Conservation (phyloP, 176 grass and related monocot genomes). For the Ampelocalamus luodianensis region DNA sequence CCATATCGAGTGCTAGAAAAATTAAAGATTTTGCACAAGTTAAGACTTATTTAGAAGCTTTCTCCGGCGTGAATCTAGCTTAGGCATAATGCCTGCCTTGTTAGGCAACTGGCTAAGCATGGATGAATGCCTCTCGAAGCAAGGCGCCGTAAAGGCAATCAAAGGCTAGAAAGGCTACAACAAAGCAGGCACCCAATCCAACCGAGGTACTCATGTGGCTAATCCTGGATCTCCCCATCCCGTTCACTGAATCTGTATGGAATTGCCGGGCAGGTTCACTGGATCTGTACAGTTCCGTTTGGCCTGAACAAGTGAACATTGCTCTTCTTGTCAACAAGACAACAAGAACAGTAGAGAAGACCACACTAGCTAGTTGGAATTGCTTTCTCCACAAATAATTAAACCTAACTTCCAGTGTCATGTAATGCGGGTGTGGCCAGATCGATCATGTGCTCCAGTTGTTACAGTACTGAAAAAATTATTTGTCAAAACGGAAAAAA, state of each 20-base stretch:
- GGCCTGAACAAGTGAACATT: neutral
- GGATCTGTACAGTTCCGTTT: neutral
- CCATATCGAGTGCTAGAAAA: no score
- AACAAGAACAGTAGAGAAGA: conserved; percentile 9
- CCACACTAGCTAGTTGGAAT: conserved; percentile 9
- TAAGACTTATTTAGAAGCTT: neutral
- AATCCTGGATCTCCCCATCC: neutral
- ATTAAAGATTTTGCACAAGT: no score
- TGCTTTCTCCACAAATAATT: conserved; percentile 35
- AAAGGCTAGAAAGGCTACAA: neutral
- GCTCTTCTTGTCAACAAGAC: neutral
- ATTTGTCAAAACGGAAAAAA: neutral
- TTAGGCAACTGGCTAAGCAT: conserved; percentile 31
- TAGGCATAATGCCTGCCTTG: conserved; percentile 14
- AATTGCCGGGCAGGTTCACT: conserved; percentile 17
- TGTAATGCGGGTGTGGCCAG: neutral
- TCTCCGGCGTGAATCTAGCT: neutral
- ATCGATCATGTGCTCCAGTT: neutral
- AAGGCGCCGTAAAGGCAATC: conserved; percentile 15
- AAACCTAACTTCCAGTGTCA: conserved; percentile 7
- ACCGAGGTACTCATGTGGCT: conserved; percentile 7
- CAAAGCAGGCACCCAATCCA: neutral
- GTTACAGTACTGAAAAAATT: neutral
- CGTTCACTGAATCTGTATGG: conserved; percentile 36
- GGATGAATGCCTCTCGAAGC: conserved; percentile 26